Evolutionary conservation across 805 yeast genomes (phyloP).

Genomic region (Babjeviella inositovora): DNA sequence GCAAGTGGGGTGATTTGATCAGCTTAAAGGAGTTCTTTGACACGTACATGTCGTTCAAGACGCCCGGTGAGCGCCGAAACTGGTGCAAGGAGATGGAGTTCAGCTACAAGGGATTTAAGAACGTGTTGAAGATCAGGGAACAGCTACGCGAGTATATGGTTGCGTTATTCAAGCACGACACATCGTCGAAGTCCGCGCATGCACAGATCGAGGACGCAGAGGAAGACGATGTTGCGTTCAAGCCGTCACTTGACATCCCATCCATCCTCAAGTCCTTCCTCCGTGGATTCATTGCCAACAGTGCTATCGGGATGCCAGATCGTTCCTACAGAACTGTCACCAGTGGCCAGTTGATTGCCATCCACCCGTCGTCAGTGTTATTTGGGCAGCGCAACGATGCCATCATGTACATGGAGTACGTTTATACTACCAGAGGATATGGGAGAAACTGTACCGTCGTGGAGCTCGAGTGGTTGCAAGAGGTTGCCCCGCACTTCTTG

Average conservation of each 20-base stretch:
- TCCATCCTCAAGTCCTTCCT: conserved; percentile 63
- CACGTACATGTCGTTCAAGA: conserved; percentile 26
- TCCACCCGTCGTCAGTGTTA: conserved; percentile 81
- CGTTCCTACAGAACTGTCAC: conserved; percentile 78
- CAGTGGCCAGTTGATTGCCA: conserved; percentile 70
- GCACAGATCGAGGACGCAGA: conserved; percentile 11
- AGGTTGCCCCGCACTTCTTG: conserved; percentile 51
- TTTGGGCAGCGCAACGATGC: conserved; percentile 78
- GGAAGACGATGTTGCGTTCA: conserved; percentile 9
- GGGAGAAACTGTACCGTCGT: conserved; percentile 80
- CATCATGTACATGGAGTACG: conserved; percentile 88
- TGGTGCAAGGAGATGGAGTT: conserved; percentile 80
- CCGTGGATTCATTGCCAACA: conserved; percentile 69
- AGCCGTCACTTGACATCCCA: conserved; percentile 29
- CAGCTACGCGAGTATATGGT: conserved; percentile 64
- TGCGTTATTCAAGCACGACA: conserved; percentile 21
- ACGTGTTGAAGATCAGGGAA: conserved; percentile 56
- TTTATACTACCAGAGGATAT: conserved; percentile 83
- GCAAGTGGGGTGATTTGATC: conserved; percentile 65
- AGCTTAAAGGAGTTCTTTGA: conserved; percentile 69
- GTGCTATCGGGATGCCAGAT: conserved; percentile 93
- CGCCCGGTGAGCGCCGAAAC: conserved; percentile 37
- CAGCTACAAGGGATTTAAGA: conserved; percentile 65
- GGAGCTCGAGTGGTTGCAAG: conserved; percentile 76
- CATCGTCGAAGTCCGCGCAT: conserved; percentile 10